A percentile compares a stretch with the other conserved stretches of the same genome.
These are phyloP conservation scores for Metschnikowia hibisci DNA, from an alignment of 805 yeast genomes.

Conservation along the genomic window DNA sequence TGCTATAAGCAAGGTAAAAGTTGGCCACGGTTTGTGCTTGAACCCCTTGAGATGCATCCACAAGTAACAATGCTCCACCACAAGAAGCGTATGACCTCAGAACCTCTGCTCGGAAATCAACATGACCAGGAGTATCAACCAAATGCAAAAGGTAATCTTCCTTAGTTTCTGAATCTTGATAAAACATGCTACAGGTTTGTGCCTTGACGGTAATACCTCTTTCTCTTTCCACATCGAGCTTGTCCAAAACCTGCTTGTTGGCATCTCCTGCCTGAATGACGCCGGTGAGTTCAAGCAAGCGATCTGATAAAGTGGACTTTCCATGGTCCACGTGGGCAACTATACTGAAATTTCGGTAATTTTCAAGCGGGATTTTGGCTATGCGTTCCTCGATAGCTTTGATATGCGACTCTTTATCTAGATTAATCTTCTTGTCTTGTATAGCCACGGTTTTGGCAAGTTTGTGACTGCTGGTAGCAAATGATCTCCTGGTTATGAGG, in stretches of 20 bases:
- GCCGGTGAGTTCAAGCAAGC: constrained; percentile 82
- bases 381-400: constrained; percentile 52
- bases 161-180: constrained; percentile 51
- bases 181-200: constrained; percentile 93
- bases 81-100: constrained; percentile 93
- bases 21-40: constrained; percentile 99
- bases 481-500: background rate
- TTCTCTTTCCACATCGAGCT: constrained; percentile 90
- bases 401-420: constrained; percentile 32
- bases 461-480: background rate
- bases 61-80: constrained; percentile 85
- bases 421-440: constrained; percentile 24
- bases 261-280: constrained; percentile 68
- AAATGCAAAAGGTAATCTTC: constrained; percentile 81
- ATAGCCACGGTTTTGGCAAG: constrained; percentile 16
- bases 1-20: constrained; percentile 81
- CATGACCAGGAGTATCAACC: constrained; percentile 98
- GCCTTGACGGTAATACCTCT: constrained; percentile 97
- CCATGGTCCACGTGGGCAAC: constrained; percentile 96
- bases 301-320: constrained; percentile 84
- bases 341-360: constrained; percentile 86
- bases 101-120: constrained; percentile 92
- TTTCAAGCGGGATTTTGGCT: constrained; percentile 71
- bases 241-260: constrained; percentile 84
- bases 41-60: constrained; percentile 94